phyloP scores from a whole-genome alignment of 148 eudicot genomes.

The Nyssa sinensis region DNA sequence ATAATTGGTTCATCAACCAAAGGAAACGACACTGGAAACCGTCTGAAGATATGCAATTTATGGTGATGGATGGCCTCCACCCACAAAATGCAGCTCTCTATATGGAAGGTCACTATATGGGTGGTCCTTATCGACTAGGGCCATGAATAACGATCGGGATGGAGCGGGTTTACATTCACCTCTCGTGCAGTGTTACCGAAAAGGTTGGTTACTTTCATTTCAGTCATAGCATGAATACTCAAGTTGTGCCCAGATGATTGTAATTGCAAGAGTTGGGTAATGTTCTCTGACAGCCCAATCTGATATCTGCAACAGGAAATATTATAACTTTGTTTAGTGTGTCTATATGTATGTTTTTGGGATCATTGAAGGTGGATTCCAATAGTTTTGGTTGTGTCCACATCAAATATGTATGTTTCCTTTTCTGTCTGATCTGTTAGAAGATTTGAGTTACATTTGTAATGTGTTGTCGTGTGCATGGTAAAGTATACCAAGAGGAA shows the following conservation, averaged over 20 bases:
- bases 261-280: conserved; percentile 1
- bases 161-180: too few species aligned
- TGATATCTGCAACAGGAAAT: background rate
- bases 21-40: conserved; percentile 84
- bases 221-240: background rate
- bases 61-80: conserved; percentile 94
- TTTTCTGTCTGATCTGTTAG: background rate
- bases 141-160: too few species aligned
- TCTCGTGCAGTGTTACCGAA: too few species aligned
- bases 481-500: background rate
- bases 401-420: too few species aligned
- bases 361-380: background rate
- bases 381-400: background rate
- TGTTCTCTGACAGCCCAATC: conserved; percentile 10
- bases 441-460: too few species aligned
- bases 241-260: background rate
- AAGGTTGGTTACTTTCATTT: background rate
- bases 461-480: too few species aligned
- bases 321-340: background rate
- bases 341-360: conserved; percentile 1
- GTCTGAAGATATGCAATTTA: conserved; percentile 78
- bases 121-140: conserved; percentile 74
- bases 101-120: conserved; percentile 93
- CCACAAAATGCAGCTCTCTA: conserved; percentile 71
- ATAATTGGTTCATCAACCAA: conserved; percentile 79